Evolutionary conservation across 1,284 basidiomycete genomes (phyloP), one percentile per base, ranked within the genome.

Genomic region (Mixia osmundae): DNA sequence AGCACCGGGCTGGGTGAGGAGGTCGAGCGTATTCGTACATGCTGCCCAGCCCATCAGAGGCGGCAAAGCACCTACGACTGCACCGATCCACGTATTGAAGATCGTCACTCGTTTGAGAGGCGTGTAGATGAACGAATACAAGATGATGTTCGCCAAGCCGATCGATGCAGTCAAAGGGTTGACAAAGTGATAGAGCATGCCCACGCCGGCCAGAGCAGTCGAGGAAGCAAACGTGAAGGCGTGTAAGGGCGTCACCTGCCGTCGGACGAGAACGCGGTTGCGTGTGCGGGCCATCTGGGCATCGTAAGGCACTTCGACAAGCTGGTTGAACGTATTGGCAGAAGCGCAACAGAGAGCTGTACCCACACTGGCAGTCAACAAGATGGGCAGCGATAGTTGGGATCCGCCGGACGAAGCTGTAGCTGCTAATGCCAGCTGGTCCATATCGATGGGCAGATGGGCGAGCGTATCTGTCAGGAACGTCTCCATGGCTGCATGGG

Each of bases 11-110:
- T 72, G 61, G 1, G 66, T 47, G 7, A 69, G 64, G 0, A 77
- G 76, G 47, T 76, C 61, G 15, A 94, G 57, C 7, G 69, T 64
- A 11, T 78, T 80, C 0, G 83, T 87, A 41, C 77, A 82, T 0
- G 89, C 89, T 3, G 85, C 76, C 87, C 89, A 97, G 36, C 89
- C 89, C 79, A 99, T 97, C 35, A 97, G 60, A 2, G 91, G 87
- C 3, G 89, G 91, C 9, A 95, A 64, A 1, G 66, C 87, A 23
- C 89, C 89, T 1, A 99, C 87, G 28, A 95, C 63, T 0, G 80
- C 68, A 7, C 89, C 89, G 8, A 94, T 68, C 89, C 89, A 95
- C 2, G 89, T 97, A 55, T 94, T 97, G 49, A 64, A 62, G n/a
- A 79, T 66, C 44, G 67, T 72, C 49, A 71, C 71, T n/a, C 91